Evolutionary conservation across 2,329 filamentous ascomycete species (phyloP), one percentile per base, ranked within the genome.

Genomic region (Calonectria fujianensis): DNA sequence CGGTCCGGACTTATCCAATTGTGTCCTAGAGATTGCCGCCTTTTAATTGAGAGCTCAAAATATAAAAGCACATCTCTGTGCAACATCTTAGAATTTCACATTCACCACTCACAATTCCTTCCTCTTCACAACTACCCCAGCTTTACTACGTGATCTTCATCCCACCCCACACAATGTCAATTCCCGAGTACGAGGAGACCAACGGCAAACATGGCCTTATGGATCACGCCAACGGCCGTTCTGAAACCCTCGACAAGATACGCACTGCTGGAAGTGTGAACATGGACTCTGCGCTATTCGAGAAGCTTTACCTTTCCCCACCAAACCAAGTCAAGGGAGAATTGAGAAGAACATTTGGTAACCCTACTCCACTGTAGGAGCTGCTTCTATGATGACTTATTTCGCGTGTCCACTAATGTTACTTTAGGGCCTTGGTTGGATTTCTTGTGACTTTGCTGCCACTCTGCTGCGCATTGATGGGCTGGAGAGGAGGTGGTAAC

Each of bases 251-350:
- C 24, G 16, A 69, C 27, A 71, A 76, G 9, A 74, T 82, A 51
- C 77, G 80, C 27, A 79, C 80, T 11, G 78, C 79, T 9, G 72
- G 66, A 10, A 81, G 87, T 86, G 75, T 70, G 83, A 85, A 68
- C 29, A 90, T 92, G 76, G 88, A 89, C 0, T 87, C 90, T 1
- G 91, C 91, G 80, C 83, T 90, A 0, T 92, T 92, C 70, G 90
- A 92, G 83, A 92, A 92, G 84, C 84, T 92, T 9, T 92, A 91
- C 78, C 84, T 92, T 6, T 87, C 86, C 1, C 90, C 90, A 1
- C 86, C 88, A 74, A 89, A 87, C 72, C 80, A 82, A 0, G 88
- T 89, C 32, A 88, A 88, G 70, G 89, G 89, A 14, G 86, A 90
- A 4, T 78, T 91, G 51, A 84, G 89, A 48, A 88, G 86, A 80